A percentile compares a stretch with the other conserved stretches of the same genome.
Conservation (phyloP, 169 alveolate genomes). For the Eimeria praecox region DNA sequence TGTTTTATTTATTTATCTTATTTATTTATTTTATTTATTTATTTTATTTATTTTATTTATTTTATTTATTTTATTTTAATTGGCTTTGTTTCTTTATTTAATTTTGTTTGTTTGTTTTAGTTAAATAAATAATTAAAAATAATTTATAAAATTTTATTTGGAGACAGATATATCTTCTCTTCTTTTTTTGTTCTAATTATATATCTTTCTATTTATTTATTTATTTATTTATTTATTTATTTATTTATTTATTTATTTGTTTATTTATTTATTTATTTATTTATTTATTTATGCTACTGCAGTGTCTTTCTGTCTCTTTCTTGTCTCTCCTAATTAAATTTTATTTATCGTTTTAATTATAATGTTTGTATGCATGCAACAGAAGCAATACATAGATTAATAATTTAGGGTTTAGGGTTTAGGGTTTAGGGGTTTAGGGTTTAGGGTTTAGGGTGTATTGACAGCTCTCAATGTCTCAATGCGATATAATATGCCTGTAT, state of each 20-base stretch:
- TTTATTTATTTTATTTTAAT: too few species aligned
- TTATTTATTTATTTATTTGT: not conserved
- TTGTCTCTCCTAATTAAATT: not conserved
- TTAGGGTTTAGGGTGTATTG: constrained; percentile 12
- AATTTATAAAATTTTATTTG: too few species aligned
- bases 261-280: too few species aligned
- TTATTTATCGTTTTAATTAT: not conserved
- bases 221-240: not conserved
- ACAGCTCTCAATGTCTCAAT: not conserved
- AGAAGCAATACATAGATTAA: not conserved
- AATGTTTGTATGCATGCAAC: not conserved
- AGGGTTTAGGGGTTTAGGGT: constrained; percentile 20
- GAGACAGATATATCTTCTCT: too few species aligned
- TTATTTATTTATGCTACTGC: too few species aligned
- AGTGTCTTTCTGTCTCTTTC: not conserved
- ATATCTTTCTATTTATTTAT: not conserved
- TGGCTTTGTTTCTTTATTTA: not conserved
- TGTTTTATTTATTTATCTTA: too few species aligned
- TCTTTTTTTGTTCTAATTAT: too few species aligned
- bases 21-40: too few species aligned
- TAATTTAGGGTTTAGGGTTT: constrained; percentile 7
- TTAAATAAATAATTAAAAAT: too few species aligned
- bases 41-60: too few species aligned
- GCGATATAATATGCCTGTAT: not conserved
- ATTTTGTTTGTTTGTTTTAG: too few species aligned